Conservation (phyloP, 352 stramenopile species). For the Phytophthora agathidicida region DNA sequence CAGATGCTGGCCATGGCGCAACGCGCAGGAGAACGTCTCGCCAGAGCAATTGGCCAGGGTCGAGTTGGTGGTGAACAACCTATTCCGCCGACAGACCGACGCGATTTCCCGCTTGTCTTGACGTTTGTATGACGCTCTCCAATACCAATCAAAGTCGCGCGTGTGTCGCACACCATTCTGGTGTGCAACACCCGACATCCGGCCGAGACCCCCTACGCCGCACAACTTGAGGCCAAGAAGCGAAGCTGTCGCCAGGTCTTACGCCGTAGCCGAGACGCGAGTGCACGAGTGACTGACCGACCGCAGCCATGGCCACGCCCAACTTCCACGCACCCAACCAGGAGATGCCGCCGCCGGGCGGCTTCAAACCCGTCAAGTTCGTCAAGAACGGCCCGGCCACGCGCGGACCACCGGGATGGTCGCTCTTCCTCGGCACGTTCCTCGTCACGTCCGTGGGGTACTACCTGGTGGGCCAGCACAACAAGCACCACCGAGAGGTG, state of each 20-base stretch:
- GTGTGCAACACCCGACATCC: background rate
- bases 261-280: background rate
- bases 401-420: constrained; percentile 81
- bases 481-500: constrained; percentile 71
- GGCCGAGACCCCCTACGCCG: constrained; percentile 5
- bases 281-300: background rate
- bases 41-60: constrained; percentile 8
- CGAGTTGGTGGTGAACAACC: constrained; percentile 38
- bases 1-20: constrained; percentile 78
- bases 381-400: constrained; percentile 64
- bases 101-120: constrained; percentile 1
- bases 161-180: constrained; percentile 8
- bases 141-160: constrained; percentile 12
- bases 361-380: constrained; percentile 78
- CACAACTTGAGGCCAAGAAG: constrained; percentile 34
- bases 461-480: constrained; percentile 82
- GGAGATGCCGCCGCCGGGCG: constrained; percentile 83
- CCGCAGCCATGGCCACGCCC: constrained; percentile 74
- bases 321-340: constrained; percentile 77
- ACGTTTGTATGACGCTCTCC: background rate
- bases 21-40: background rate
- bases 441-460: constrained; percentile 74
- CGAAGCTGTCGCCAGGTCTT: constrained; percentile 10
- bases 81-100: constrained; percentile 13
- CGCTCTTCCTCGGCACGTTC: constrained; percentile 77